phyloP scores from a whole-genome alignment of 345 rosid species.

The Ricinus communis region DNA sequence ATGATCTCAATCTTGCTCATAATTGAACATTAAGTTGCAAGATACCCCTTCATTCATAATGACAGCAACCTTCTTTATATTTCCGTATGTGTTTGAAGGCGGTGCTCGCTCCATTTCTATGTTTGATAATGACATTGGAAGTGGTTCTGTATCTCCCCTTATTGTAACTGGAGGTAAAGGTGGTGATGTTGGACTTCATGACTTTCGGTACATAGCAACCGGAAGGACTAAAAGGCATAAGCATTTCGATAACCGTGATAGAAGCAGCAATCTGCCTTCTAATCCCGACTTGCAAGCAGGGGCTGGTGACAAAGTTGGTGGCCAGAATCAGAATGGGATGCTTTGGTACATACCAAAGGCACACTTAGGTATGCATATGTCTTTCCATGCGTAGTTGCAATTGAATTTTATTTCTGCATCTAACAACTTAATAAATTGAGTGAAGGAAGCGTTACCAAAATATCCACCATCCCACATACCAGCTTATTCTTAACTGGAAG shows the following conservation, averaged over 20 bases:
- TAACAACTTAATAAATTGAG: slow-evolving; percentile 19
- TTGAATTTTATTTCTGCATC: slow-evolving; percentile 9
- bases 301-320: slow-evolving; percentile 35
- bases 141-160: slow-evolving; percentile 89
- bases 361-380: slow-evolving; percentile 61
- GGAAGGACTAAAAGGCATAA: slow-evolving; percentile 72
- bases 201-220: slow-evolving; percentile 86
- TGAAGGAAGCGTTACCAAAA: slow-evolving; percentile 83
- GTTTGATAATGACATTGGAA: slow-evolving; percentile 80
- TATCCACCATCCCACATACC: slow-evolving; percentile 69
- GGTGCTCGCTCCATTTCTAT: slow-evolving; percentile 91
- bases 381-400: not conserved
- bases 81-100: slow-evolving; percentile 41
- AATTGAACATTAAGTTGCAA: not conserved
- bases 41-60: not conserved
- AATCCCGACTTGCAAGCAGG: slow-evolving; percentile 33
- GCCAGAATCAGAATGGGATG: slow-evolving; percentile 74
- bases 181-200: slow-evolving; percentile 91
- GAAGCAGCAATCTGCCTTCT: slow-evolving; percentile 32
- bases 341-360: slow-evolving; percentile 98
- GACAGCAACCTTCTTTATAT: slow-evolving; percentile 10
- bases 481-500: slow-evolving; percentile 94
- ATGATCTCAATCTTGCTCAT: not conserved
- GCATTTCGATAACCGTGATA: slow-evolving; percentile 41
- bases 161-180: slow-evolving; percentile 87